These are phyloP conservation scores for Butyriboletus loyo DNA, from an alignment of 768 basidiomycete species.

Conservation along the genomic window DNA sequence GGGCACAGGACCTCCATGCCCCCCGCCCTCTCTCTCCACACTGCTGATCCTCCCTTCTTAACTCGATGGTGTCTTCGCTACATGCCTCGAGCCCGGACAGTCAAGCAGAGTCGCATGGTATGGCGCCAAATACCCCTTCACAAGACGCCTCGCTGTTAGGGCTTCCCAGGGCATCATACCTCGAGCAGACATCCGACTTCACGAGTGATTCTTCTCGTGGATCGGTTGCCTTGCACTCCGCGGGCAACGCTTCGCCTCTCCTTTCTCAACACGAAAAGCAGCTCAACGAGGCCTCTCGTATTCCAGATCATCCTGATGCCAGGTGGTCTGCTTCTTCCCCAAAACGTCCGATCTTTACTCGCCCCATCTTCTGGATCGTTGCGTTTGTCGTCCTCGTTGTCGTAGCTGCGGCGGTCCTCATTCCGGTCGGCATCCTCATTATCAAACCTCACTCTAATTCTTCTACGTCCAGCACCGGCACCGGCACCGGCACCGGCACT, in stretches of 20 bases:
- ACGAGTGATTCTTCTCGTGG: conserved; percentile 18
- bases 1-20: no score
- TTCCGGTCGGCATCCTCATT: conserved; percentile 39
- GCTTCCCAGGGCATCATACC: conserved; percentile 27
- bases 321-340: neutral
- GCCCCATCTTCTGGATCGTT: conserved; percentile 29
- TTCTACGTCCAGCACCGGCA: neutral
- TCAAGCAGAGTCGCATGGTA: conserved; percentile 10
- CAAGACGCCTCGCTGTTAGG: conserved; percentile 1
- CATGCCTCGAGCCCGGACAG: conserved; percentile 20
- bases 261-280: conserved; percentile 20
- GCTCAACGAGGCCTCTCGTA: conserved; percentile 5
- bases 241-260: conserved; percentile 24
- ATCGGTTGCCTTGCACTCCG: conserved; percentile 18
- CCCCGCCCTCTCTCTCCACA: neutral
- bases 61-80: neutral
- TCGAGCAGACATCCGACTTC: conserved; percentile 21
- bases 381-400: conserved; percentile 28
- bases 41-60: neutral
- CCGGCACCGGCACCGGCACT: neutral
- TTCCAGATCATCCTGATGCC: neutral
- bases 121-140: conserved; percentile 9
- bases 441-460: conserved; percentile 20
- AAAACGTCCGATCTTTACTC: conserved; percentile 17
- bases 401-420: conserved; percentile 37